Base-by-base conservation (phyloP, 2,329 filamentous ascomycete genomes). In the Myriangium duriaei region DNA sequence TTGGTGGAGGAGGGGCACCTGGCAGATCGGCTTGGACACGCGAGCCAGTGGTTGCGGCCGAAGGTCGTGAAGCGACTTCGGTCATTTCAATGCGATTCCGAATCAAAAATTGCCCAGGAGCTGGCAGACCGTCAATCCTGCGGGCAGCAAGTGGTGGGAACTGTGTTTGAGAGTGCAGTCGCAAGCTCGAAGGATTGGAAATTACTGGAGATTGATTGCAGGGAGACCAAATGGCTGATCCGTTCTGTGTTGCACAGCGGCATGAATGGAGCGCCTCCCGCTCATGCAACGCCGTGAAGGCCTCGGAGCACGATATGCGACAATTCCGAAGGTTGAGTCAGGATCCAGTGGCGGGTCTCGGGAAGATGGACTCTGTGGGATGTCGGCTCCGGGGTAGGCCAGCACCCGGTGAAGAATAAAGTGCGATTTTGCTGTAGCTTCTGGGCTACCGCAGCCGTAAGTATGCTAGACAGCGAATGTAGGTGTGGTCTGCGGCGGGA, bases 1-100 rank as follows among this genome's bases (percentile, higher is more conserved):
- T 54, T 28, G 65, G 58, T 63, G 57, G 45, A 52, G 59, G 48
- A 54, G 60, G 55, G 56, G 64, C 52, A 44, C 56, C 51, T 41
- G 62, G 50, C 17, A 52, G 49, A 54, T 52, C 50, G 12, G 52
- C 51, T 13, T 45, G 42, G 14, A 53, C 49, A 16, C 51, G 52
- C 11, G 49, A 47, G 34, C 51, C 52, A 16, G 52, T 53, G 44
- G 49, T 51, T 17, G 39, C 21, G 21, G 40, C n/a, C 49, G 52
- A 29, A 34, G 36, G 40, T 47, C 49, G 41, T 47, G 47, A 31
- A 47, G 50, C 39, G 49, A 45, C 42, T 36, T 42, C 36, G 13
- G 42, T 40, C 42, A 45, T 45, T 12, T 32, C 32, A n/a, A n/a
- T n/a, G n/a, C n/a, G 21, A 11, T 15, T 9, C n/a, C 24, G 9